Conservation (phyloP, 1,284 basidiomycete genomes). For the Psilocybe mexicana region DNA sequence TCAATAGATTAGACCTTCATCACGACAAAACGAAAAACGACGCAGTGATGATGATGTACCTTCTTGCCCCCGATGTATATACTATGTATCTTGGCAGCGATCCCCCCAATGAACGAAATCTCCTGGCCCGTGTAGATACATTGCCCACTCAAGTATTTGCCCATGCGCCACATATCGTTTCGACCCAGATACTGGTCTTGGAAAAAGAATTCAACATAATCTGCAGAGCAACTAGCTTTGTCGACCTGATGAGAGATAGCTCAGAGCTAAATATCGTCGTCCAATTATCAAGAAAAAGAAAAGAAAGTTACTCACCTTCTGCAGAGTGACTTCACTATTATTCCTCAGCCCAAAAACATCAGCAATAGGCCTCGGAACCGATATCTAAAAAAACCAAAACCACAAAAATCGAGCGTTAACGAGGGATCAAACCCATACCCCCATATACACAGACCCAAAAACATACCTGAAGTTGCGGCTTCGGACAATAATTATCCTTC, state of each 20-base stretch:
- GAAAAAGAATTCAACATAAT: constrained; percentile 87
- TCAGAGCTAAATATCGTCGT: constrained; percentile 2
- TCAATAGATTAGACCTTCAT: not conserved
- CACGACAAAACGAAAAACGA: not conserved
- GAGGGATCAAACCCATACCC: not conserved
- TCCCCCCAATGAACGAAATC: constrained; percentile 74
- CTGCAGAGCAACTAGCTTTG: constrained; percentile 62
- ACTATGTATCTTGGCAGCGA: constrained; percentile 76
- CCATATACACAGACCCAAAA: too few species aligned
- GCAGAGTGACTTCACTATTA: constrained; percentile 67
- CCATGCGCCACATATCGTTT: constrained; percentile 91
- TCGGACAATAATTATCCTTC: constrained; percentile 58
- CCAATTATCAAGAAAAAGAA: not conserved
- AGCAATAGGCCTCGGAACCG: constrained; percentile 67
- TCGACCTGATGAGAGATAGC: constrained; percentile 53
- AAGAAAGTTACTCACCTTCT: constrained; percentile 48
- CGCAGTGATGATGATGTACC: constrained; percentile 37
- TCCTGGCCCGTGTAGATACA: constrained; percentile 73
- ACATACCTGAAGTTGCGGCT: constrained; percentile 65
- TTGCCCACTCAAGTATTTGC: constrained; percentile 76
- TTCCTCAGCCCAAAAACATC: constrained; percentile 72
- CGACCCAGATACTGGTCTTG: constrained; percentile 91
- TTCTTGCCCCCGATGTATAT: constrained; percentile 71
- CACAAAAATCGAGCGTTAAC: not conserved
- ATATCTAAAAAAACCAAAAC: constrained; percentile 52